phyloP scores from a whole-genome alignment of 257 asterid genomes.

The Solanum sejunctum region DNA sequence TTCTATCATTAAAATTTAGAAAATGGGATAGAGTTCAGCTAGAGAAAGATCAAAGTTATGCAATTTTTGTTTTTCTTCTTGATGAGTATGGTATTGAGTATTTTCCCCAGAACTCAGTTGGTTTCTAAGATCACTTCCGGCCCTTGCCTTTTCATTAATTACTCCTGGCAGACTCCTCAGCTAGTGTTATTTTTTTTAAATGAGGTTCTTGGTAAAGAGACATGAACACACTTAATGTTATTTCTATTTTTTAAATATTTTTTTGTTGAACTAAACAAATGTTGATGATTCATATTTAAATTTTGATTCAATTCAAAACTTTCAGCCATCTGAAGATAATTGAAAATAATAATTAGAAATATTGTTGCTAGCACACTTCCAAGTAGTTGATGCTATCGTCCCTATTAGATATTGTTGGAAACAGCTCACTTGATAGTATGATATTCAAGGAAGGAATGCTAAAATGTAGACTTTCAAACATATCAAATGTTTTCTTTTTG shows the following conservation, averaged over 20 bases:
- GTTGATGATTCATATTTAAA: neutral
- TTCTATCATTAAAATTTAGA: neutral
- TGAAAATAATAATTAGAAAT: neutral
- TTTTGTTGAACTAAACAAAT: neutral
- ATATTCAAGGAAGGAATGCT: neutral
- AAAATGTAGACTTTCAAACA: neutral
- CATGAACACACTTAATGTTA: neutral
- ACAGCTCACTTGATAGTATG: neutral
- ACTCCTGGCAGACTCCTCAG: neutral
- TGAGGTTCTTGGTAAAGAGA: neutral
- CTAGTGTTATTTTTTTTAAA: slow-evolving; percentile 1
- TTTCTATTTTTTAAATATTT: neutral
- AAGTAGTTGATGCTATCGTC: neutral
- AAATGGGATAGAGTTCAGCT: neutral
- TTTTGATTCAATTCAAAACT: neutral
- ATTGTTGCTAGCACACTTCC: neutral
- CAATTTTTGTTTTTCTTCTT: neutral
- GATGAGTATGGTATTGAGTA: neutral
- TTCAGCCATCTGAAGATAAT: neutral
- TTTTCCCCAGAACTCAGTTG: neutral
- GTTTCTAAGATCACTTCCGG: slow-evolving; percentile 1
- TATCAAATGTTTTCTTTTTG: neutral
- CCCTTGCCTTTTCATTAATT: neutral
- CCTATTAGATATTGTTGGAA: neutral
- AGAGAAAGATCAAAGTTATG: neutral